Base-by-base conservation (phyloP, 176 grass and related monocot species). In the Areca catechu region DNA sequence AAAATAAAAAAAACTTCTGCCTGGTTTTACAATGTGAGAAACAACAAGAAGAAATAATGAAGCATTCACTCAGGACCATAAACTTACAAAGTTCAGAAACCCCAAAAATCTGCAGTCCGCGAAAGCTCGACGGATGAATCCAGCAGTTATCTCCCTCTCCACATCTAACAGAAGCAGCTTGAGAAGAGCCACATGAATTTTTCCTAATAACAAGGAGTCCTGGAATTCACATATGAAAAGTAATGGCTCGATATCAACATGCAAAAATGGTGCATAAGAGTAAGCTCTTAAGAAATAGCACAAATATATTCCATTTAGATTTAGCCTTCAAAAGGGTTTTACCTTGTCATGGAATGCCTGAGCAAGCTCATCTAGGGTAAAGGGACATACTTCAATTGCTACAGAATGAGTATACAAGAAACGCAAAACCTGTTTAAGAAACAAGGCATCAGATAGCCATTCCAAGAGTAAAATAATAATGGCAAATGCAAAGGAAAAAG, bases 271-370 rank as follows among this genome's bases (percentile, higher is more conserved):
- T 29, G 34, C 10, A 43, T 43, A 43, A 6, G 7, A 43, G 7
- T 43, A 43, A 43, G 34, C 7, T 43, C 34, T 43, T 43, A 12
- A 43, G 14, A 43, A 34, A 34, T 7, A 34, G 30, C 30, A 1
- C 30, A 34, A 34, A 7, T 34, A 43, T 43, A 43, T 43, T 43
- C 12, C 10, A 43, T 43, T 43, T 43, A 43, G 34, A 43, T 43
- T 43, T 43, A 43, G 34, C 34, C 4, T 21, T 53, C 1, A 77
- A 67, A 62, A 58, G 19, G 22, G 12, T 53, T 63, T 56, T 49
- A 97, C 93, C 93, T 98, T 92, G 58, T 92, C 93, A 76, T 92
- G 93, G 69, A 98, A 93, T 61, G 88, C 82, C 66, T 89, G 87
- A 5, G 57, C 79, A 78, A 98, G 88, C 79, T 93, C 93, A 68